Percentiles rank a stretch among this genome's conserved stretches.
Evolutionary conservation across 768 basidiomycete species (phyloP).

Genomic region (Hygrophorus pudorinus): DNA sequence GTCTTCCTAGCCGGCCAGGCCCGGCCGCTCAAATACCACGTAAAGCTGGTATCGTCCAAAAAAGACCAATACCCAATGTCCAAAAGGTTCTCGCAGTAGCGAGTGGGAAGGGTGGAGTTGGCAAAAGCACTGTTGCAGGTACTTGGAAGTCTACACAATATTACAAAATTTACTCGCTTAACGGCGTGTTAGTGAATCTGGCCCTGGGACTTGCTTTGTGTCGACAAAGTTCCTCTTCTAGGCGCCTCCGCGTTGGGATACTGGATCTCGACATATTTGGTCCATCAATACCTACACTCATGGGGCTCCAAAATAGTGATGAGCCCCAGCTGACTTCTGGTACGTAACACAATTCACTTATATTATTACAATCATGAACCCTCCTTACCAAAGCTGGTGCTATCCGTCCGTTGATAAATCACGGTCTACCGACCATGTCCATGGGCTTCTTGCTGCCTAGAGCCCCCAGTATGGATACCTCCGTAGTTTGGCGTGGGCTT

Average conservation of each 20-base stretch:
- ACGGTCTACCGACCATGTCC: conserved; percentile 90
- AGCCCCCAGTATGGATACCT: conserved; percentile 50
- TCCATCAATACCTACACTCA: conserved; percentile 85
- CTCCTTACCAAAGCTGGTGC: conserved; percentile 50
- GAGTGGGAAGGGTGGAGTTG: conserved; percentile 93
- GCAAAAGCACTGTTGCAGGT: conserved; percentile 93
- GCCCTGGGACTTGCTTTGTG: conserved; percentile 61
- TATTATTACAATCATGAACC: conserved; percentile 1
- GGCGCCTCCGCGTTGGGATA: conserved; percentile 63
- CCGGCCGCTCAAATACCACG: conserved; percentile 51
- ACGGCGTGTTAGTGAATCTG: conserved; percentile 51
- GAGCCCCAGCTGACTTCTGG: conserved; percentile 72
- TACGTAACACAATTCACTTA: conserved; percentile 22
- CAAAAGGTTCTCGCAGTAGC: conserved; percentile 77
- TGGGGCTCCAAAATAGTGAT: conserved; percentile 72
- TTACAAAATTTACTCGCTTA: not conserved
- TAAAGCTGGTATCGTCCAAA: conserved; percentile 40
- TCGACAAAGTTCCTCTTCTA: conserved; percentile 22
- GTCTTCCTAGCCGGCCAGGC: conserved; percentile 19
- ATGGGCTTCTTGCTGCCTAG: conserved; percentile 88
- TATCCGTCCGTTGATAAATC: conserved; percentile 75
- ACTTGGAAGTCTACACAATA: not conserved
- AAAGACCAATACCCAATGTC: conserved; percentile 59
- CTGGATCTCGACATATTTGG: conserved; percentile 96
- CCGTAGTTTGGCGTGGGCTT: conserved; percentile 91